Base-by-base conservation (phyloP, 2,329 filamentous ascomycete species). In the Hypoxylon sp. region DNA sequence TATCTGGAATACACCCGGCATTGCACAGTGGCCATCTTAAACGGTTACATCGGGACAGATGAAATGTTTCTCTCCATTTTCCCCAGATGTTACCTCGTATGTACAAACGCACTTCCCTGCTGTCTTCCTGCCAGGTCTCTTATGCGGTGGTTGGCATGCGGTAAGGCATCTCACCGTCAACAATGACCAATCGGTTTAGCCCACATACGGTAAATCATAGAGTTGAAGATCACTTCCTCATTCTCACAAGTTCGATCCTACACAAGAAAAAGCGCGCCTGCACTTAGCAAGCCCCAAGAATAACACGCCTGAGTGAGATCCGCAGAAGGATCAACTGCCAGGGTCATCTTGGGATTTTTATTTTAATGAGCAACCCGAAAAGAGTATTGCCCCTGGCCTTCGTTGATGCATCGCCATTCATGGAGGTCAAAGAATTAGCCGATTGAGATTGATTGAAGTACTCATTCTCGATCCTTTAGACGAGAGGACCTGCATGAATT, bases 361-460 rank as follows among this genome's bases (percentile, higher is more conserved):
- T 56, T 70, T 70, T 67, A 67, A 70, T 70, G 63, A 70, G 55
- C 63, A 53, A 52, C 59, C 67, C 55, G 59, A 69, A 66, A 63
- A 57, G 24, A 51, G 31, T 47, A 44, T 37, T 47, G 33, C 55
- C 63, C 63, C 67, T 67, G 59, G 29, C 31, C 24, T 22, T 50
- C 52, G 31, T 60, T 58, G 37, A 51, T 31, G 46, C 44, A 47
- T 61, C 46, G 44, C 48, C 19, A 44, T 64, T 52, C 57, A 57
- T 52, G 44, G 39, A 19, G 47, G 52, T 24, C 42, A 58, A 58
- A 54, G 52, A 63, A 70, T 70, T 70, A 67, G 67, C 67, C 67
- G 64, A 67, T 26, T 67, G 56, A 60, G 55, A 61, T 61, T 65
- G 52, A 61, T 57, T 55, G 26, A 67, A 31, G 44, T 24, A 47